phyloP scores from a whole-genome alignment of 2,329 filamentous ascomycete species.

The Lasiodiplodia hormozganensis region DNA sequence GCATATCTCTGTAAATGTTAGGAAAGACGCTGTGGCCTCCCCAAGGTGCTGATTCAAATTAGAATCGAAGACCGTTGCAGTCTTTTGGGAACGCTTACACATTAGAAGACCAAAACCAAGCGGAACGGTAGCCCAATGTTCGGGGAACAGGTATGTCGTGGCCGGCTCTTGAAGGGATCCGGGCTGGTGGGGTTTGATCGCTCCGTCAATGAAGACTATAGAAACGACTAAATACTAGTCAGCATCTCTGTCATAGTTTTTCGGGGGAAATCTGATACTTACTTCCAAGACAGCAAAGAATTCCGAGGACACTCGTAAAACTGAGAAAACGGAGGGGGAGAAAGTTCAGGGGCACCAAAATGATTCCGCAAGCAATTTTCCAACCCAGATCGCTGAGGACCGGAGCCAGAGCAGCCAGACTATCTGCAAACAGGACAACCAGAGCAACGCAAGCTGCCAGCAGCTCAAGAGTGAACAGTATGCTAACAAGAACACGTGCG shows the following conservation, averaged over 20 bases:
- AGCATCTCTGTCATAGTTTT: background rate
- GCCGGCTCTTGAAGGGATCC: constrained; percentile 86
- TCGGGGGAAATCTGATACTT: constrained; percentile 52
- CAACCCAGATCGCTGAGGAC: constrained; percentile 72
- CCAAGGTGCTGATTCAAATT: constrained; percentile 61
- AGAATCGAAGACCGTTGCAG: constrained; percentile 21
- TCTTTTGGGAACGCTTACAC: constrained; percentile 55
- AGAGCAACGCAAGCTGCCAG: constrained; percentile 88
- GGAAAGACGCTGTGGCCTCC: constrained; percentile 80
- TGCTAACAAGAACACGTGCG: constrained; percentile 80
- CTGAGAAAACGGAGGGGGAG: constrained; percentile 83
- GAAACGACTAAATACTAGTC: constrained; percentile 69
- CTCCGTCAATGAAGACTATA: constrained; percentile 83
- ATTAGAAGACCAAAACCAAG: constrained; percentile 90
- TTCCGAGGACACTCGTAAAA: constrained; percentile 91
- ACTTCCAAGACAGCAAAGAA: constrained; percentile 88
- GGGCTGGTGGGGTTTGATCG: constrained; percentile 78
- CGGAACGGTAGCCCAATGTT: constrained; percentile 85
- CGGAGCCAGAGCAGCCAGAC: constrained; percentile 78
- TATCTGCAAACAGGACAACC: constrained; percentile 94
- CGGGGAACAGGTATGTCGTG: constrained; percentile 79
- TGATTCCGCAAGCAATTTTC: constrained; percentile 82
- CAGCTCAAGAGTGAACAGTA: constrained; percentile 87
- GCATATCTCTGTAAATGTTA: constrained; percentile 81
- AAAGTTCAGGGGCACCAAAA: constrained; percentile 84